Conservation (phyloP, 2,329 filamentous ascomycete genomes). For the Arthroderma uncinatum region DNA sequence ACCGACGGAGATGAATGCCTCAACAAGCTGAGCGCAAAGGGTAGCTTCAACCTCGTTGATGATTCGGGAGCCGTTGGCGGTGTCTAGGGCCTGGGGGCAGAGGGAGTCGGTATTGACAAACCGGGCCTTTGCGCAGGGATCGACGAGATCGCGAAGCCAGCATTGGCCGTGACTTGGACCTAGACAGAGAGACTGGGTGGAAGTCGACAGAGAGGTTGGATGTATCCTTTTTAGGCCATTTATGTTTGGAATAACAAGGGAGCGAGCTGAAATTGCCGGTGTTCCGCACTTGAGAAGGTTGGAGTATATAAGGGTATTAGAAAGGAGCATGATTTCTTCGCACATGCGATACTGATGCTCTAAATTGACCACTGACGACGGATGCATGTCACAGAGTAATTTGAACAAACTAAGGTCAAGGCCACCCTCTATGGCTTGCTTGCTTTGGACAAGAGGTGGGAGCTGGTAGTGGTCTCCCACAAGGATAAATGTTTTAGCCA, state of each 20-base stretch:
- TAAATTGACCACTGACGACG: slow-evolving; percentile 75
- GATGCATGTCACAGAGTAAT: slow-evolving; percentile 77
- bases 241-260: slow-evolving; percentile 58
- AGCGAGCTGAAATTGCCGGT: slow-evolving; percentile 57
- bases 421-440: slow-evolving; percentile 71
- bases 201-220: slow-evolving; percentile 20
- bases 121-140: slow-evolving; percentile 61
- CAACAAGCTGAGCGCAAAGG: slow-evolving; percentile 68
- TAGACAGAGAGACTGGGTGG: slow-evolving; percentile 42
- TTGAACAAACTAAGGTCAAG: slow-evolving; percentile 92
- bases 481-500: slow-evolving; percentile 84
- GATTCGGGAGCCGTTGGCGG: slow-evolving; percentile 63
- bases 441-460: slow-evolving; percentile 86
- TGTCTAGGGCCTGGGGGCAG: slow-evolving; percentile 52
- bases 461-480: slow-evolving; percentile 96
- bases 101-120: slow-evolving; percentile 85
- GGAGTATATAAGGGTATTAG: slow-evolving; percentile 87
- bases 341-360: slow-evolving; percentile 98
- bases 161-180: slow-evolving; percentile 45
- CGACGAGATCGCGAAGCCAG: slow-evolving; percentile 64
- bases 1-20: slow-evolving; percentile 63
- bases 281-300: slow-evolving; percentile 84
- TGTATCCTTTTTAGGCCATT: slow-evolving; percentile 50
- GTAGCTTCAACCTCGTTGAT: slow-evolving; percentile 76
- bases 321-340: slow-evolving; percentile 88